Evolutionary conservation across 2,329 filamentous ascomycete species (phyloP), one percentile per base, ranked within the genome.

Genomic region (Penicillium sp.): DNA sequence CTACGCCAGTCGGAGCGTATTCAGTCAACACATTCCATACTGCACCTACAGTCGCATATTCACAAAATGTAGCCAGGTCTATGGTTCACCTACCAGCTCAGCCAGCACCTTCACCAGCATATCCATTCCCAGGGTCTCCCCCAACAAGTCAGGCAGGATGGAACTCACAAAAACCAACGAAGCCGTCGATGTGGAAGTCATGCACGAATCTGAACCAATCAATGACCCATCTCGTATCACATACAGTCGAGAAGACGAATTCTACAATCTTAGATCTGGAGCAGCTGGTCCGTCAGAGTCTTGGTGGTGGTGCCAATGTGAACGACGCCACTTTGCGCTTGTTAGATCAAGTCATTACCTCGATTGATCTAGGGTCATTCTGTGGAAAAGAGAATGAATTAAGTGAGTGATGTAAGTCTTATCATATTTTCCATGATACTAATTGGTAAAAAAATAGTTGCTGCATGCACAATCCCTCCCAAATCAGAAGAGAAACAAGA

Each of bases 261-360:
- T 57, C 58, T 9, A 61, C 61, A 2, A 60, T 61, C 3, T 40
- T 54, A 3, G 61, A 67, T 3, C 47, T 61, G 1, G 64, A 67
- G 19, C 32, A 74, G 67, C 51, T 75, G 70, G 58, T 72, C 68
- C 19, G 73, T 68, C 26, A 76, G 68, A 6, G 70, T 84, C 48
- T 64, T 7, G 40, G 54, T 5, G 50, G 59, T 2, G 59, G 58
- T n/a, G 43, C 58, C 3, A 65, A 67, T 47, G 49, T 66, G 16
- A 84, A 79, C 62, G 83, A 89, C 63, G 74, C 84, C 51, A 81
- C 91, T 43, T 81, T 79, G 13, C 76, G 77, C 3, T 84, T 84
- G 48, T 81, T 92, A 56, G 82, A 90, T 67, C 75, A 83, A 41
- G 79, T 90, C 53, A 84, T 92, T 68, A 90, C 88, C 0, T 78